Conservation (phyloP, 257 asterid species). For the Forsythia suspensa region DNA sequence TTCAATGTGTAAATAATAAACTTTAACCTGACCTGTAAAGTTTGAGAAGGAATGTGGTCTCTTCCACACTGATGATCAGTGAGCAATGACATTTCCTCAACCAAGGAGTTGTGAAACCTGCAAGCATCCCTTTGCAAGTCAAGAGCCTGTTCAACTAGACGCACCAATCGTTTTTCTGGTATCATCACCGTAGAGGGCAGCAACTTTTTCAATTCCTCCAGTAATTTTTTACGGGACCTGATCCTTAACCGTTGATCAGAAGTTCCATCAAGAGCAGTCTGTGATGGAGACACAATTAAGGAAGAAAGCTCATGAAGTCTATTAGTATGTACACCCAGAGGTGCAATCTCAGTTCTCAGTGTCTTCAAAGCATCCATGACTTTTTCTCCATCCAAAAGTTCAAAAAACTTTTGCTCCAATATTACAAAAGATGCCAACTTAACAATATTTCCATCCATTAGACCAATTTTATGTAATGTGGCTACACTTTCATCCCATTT, state of each 20-base stretch:
- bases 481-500: conserved; percentile 81
- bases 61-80: conserved; percentile 78
- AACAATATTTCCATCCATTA: conserved; percentile 46
- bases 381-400: conserved; percentile 56
- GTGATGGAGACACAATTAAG: conserved; percentile 48
- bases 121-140: conserved; percentile 69
- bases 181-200: conserved; percentile 77
- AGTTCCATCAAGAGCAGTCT: conserved; percentile 33
- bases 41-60: conserved; percentile 69
- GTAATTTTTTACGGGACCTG: conserved; percentile 52
- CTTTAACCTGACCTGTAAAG: conserved; percentile 57
- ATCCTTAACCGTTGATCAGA: conserved; percentile 38
- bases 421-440: conserved; percentile 67
- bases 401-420: conserved; percentile 79
- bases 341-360: conserved; percentile 68
- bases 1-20: background rate
- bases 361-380: conserved; percentile 76
- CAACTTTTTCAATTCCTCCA: conserved; percentile 65
- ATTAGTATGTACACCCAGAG: conserved; percentile 46
- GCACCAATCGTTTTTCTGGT: conserved; percentile 68
- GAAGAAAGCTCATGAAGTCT: conserved; percentile 68
- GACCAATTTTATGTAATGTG: conserved; percentile 48
- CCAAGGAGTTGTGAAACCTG: conserved; percentile 65
- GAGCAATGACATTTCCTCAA: conserved; percentile 66
- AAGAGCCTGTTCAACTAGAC: conserved; percentile 85